These are phyloP conservation scores for Penicillium italicum DNA, from an alignment of 2,329 filamentous ascomycete genomes.

Conservation along the genomic window DNA sequence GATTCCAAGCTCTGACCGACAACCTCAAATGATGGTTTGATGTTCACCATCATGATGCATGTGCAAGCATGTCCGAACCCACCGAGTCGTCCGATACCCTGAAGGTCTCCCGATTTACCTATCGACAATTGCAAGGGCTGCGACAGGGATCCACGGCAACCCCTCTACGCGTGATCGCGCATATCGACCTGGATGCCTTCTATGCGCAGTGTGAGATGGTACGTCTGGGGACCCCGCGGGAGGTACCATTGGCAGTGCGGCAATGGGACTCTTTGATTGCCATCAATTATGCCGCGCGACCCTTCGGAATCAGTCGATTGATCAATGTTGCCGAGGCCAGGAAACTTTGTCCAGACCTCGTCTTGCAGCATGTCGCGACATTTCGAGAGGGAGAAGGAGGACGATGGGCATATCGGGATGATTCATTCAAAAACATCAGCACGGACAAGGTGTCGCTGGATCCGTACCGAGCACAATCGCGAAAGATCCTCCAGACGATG, in stretches of 20 bases:
- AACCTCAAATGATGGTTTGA: not conserved
- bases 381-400: constrained; percentile 84
- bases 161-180: constrained; percentile 81
- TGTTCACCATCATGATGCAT: constrained; percentile 16
- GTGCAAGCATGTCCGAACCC: constrained; percentile 44
- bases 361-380: constrained; percentile 89
- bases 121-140: constrained; percentile 75
- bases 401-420: constrained; percentile 84
- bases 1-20: constrained; percentile 1
- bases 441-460: constrained; percentile 94
- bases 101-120: constrained; percentile 70
- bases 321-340: constrained; percentile 76
- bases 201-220: constrained; percentile 97
- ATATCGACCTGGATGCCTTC: constrained; percentile 95
- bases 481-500: constrained; percentile 74
- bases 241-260: constrained; percentile 83
- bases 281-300: constrained; percentile 88
- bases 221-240: constrained; percentile 68
- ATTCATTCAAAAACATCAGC: constrained; percentile 72
- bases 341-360: constrained; percentile 78
- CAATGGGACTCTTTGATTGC: constrained; percentile 96
- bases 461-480: constrained; percentile 80
- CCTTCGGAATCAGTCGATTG: constrained; percentile 74
- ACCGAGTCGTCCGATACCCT: constrained; percentile 25
- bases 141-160: constrained; percentile 66